Percentiles rank a stretch among this genome's conserved stretches.
Conservation (phyloP, 495 filamentous ascomycete genomes). For the Delitschia confertaspora region DNA sequence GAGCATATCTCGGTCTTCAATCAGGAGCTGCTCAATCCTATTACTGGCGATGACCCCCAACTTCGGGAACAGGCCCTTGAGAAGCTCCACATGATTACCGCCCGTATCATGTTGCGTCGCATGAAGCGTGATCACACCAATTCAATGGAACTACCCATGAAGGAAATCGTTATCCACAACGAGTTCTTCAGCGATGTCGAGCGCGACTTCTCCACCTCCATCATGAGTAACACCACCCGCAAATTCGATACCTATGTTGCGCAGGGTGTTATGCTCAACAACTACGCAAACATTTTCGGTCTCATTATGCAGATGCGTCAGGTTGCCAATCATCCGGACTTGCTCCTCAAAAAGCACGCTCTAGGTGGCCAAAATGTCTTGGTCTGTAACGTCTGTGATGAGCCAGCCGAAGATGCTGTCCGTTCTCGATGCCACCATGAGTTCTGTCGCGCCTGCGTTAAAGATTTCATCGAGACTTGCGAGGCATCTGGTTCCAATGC, state of each 20-base stretch:
- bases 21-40: slow-evolving; percentile 80
- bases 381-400: slow-evolving; percentile 90
- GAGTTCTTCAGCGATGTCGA: slow-evolving; percentile 95
- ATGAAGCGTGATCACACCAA: slow-evolving; percentile 86
- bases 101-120: slow-evolving; percentile 87
- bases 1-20: slow-evolving; percentile 93
- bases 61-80: slow-evolving; percentile 57
- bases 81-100: slow-evolving; percentile 78
- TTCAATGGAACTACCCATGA: slow-evolving; percentile 90
- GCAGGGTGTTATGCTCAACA: slow-evolving; percentile 89
- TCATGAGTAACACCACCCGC: slow-evolving; percentile 80
- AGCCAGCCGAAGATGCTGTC: slow-evolving; percentile 89
- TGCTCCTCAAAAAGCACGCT: slow-evolving; percentile 78
- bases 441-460: slow-evolving; percentile 85
- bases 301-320: slow-evolving; percentile 98
- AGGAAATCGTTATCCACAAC: slow-evolving; percentile 82
- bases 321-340: slow-evolving; percentile 88
- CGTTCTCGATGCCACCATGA: slow-evolving; percentile 86
- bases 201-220: slow-evolving; percentile 86
- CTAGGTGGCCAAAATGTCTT: slow-evolving; percentile 82
- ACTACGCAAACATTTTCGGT: slow-evolving; percentile 83
- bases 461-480: slow-evolving; percentile 69
- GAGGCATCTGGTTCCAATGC: slow-evolving; percentile 48
- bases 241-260: slow-evolving; percentile 93
- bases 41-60: slow-evolving; percentile 43